Evolutionary conservation across 495 filamentous ascomycete species (phyloP).

Genomic region (Xylaria palmicola): DNA sequence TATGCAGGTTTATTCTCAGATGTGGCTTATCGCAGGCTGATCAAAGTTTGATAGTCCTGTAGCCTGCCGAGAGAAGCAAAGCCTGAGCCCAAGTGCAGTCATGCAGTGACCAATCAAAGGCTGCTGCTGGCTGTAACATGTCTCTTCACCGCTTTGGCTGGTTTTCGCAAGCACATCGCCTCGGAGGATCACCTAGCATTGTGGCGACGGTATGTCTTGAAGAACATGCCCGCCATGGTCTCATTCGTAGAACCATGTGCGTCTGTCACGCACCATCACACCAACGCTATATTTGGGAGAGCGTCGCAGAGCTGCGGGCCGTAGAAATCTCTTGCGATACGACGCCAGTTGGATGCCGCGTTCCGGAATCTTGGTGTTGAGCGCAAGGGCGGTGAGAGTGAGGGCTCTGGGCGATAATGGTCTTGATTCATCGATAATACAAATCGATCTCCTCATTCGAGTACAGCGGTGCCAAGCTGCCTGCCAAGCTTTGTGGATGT

Average conservation of each 20-base stretch:
- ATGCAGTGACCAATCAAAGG: neutral
- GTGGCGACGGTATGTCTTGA: neutral
- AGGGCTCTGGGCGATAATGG: neutral
- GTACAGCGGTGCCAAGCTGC: neutral
- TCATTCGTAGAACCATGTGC: neutral
- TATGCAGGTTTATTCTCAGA: neutral
- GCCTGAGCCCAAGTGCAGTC: neutral
- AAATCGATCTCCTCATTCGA: neutral
- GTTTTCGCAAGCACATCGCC: slow-evolving; percentile 2
- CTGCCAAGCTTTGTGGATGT: slow-evolving; percentile 10
- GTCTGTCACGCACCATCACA: slow-evolving; percentile 2
- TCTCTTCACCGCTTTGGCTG: neutral
- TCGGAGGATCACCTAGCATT: neutral
- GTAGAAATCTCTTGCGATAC: neutral
- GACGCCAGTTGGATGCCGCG: neutral
- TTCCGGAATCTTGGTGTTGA: neutral
- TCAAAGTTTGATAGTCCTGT: neutral
- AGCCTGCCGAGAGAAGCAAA: slow-evolving; percentile 7
- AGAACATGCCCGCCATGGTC: slow-evolving; percentile 4
- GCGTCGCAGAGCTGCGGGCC: neutral
- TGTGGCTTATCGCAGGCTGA: slow-evolving; percentile 2
- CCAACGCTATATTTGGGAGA: neutral
- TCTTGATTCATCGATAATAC: slow-evolving; percentile 1
- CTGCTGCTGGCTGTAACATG: neutral
- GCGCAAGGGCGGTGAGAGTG: slow-evolving; percentile 5